Percentiles rank a stretch among this genome's conserved stretches.
Evolutionary conservation across 345 rosid species (phyloP).

Genomic region (sweet orange (Citrus sinensis)): DNA sequence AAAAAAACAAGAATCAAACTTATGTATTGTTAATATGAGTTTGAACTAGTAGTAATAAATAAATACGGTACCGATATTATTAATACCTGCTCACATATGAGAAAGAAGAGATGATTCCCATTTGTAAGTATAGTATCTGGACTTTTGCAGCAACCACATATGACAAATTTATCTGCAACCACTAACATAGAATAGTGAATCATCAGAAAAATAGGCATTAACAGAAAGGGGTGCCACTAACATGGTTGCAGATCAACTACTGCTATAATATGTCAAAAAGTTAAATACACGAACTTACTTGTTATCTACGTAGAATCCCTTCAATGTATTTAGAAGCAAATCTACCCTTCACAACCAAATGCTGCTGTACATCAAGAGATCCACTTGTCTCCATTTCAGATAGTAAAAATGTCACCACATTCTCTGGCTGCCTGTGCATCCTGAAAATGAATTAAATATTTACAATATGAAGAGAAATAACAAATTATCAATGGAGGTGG

Average conservation of each 20-base stretch:
- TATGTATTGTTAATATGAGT: neutral
- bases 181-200: neutral
- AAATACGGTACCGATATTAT: neutral
- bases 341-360: constrained; percentile 39
- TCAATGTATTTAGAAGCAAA: constrained; percentile 42
- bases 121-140: constrained; percentile 45
- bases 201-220: neutral
- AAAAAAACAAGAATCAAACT: neutral
- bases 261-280: neutral
- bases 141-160: constrained; percentile 46
- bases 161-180: constrained; percentile 41
- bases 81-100: constrained; percentile 37
- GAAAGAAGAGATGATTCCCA: constrained; percentile 37
- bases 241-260: neutral
- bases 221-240: neutral
- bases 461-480: neutral
- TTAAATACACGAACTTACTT: constrained; percentile 14
- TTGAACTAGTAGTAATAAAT: neutral
- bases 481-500: neutral
- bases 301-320: constrained; percentile 36
- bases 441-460: constrained; percentile 16
- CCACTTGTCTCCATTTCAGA: constrained; percentile 46
- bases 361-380: constrained; percentile 40
- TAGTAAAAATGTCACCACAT: constrained; percentile 43
- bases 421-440: constrained; percentile 46